Base-by-base conservation (phyloP, 164 flowering plant genomes). In the Chimonanthus praecox region DNA sequence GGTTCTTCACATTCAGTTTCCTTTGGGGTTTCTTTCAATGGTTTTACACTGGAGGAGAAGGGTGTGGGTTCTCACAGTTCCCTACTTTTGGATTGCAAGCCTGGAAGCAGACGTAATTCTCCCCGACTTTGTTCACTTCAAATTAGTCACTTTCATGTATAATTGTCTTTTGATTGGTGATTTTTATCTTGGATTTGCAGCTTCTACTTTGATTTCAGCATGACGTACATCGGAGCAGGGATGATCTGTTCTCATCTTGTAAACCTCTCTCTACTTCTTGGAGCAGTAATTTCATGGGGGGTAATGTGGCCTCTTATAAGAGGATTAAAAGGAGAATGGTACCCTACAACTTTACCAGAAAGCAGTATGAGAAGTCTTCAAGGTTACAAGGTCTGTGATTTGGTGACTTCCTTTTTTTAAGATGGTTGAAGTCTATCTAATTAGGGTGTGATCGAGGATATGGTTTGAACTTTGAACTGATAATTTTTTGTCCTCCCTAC, bases 221-320 rank as follows among this genome's bases (percentile, higher is more conserved):
- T 80, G 87, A 94, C 97, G 13, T 94, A 90, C 46, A 73, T 94
- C 5, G 98, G 97, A 74, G 97, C 97, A 0, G 97, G 98, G 75
- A 94, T 94, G 97, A 92, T 94, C 4, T 89, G 92, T 78, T 83
- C 99, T 33, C 96, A 94, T 76, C 79, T 92, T 18, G 97, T 92
- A 73, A 94, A 92, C 78, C 80, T 91, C 50, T 94, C 98, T 21
- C 71, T 91, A 82, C 94, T 94, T 73, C 71, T 91, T 64, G 99
- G 99, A 4, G 96, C 97, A 5, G 88, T 91, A 71, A 79, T 95
- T 16, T 95, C 98, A 33, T 93, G 94, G 93, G 99, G 97, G 44
- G 47, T 93, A 2, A 93, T 95, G 98, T 95, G 98, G 99, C 98
- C 99, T 8, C 77, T 95, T 44, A 90, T 93, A 7, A 67, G 71